These are phyloP conservation scores for Stephanocyclus meneghinianus DNA, from an alignment of 352 stramenopile genomes.

Conservation along the genomic window DNA sequence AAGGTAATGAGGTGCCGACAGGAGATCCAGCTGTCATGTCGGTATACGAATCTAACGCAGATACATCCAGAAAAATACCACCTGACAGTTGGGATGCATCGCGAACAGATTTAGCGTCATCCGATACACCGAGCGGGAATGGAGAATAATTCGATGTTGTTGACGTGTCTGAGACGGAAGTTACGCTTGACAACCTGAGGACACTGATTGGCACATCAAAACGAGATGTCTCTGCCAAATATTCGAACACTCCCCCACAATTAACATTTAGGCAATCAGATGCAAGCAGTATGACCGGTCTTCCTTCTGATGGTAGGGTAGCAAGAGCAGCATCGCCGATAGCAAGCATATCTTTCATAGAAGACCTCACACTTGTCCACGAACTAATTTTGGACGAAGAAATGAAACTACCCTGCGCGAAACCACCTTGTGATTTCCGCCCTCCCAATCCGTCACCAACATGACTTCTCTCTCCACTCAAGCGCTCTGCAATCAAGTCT, in stretches of 20 bases:
- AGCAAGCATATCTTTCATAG: conserved; percentile 71
- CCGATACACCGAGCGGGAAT: conserved; percentile 67
- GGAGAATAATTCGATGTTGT: conserved; percentile 14
- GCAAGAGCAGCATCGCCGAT: conserved; percentile 71
- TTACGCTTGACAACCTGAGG: conserved; percentile 62
- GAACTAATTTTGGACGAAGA: conserved; percentile 6
- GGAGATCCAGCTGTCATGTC: conserved; percentile 51
- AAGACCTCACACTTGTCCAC: conserved; percentile 47
- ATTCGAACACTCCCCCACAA: conserved; percentile 68
- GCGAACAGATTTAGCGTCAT: conserved; percentile 68
- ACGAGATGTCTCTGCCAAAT: conserved; percentile 59
- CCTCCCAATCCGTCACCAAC: conserved; percentile 38
- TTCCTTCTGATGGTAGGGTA: conserved; percentile 66
- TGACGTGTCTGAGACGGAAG: conserved; percentile 6
- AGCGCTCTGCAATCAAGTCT: conserved; percentile 63
- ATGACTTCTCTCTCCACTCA: conserved; percentile 48
- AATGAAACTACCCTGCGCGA: background rate
- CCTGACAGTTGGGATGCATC: conserved; percentile 59
- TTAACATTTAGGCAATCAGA: conserved; percentile 74
- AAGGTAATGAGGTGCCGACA: conserved; percentile 19
- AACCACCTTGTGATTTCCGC: conserved; percentile 10
- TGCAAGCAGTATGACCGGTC: conserved; percentile 68
- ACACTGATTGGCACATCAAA: conserved; percentile 71
- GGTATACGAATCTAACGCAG: conserved; percentile 54
- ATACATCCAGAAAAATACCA: conserved; percentile 68